phyloP scores from a whole-genome alignment of 106 monocot genomes.

The Apostasia shenzhenica region DNA sequence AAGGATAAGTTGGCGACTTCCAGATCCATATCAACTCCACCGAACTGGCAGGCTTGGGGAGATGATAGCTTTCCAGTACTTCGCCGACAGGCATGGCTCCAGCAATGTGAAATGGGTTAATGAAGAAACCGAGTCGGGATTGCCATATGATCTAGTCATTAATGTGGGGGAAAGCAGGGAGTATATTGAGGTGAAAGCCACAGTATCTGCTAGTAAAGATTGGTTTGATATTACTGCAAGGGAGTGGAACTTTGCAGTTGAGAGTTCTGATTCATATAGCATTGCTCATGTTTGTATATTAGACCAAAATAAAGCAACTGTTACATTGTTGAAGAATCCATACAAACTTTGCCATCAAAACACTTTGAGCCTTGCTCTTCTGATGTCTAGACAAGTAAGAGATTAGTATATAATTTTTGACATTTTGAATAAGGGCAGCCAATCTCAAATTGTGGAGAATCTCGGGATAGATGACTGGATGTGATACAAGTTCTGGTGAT shows the following conservation, averaged over 20 bases:
- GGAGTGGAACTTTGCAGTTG: slow-evolving; percentile 84
- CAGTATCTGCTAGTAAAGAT: slow-evolving; percentile 55
- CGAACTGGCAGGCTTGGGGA: slow-evolving; percentile 74
- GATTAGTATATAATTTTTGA: too few relatives aligned
- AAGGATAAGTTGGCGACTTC: slow-evolving; percentile 7
- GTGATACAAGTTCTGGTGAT: too few relatives aligned
- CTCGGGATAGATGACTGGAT: too few relatives aligned
- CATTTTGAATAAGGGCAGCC: too few relatives aligned
- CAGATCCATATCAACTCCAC: slow-evolving; percentile 19
- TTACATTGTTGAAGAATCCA: slow-evolving; percentile 71
- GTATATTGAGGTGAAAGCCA: slow-evolving; percentile 93
- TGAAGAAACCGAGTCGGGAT: slow-evolving; percentile 65
- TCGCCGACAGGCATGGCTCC: slow-evolving; percentile 39
- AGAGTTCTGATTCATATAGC: slow-evolving; percentile 66
- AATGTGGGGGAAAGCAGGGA: slow-evolving; percentile 35
- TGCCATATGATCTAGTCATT: slow-evolving; percentile 78
- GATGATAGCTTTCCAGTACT: slow-evolving; percentile 56
- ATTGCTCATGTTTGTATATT: slow-evolving; percentile 59
- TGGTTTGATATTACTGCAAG: slow-evolving; percentile 69
- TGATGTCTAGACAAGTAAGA: slow-evolving; percentile 31
- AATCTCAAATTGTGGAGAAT: too few relatives aligned
- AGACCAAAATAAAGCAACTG: slow-evolving; percentile 34
- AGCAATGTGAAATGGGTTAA: slow-evolving; percentile 83
- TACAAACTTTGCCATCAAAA: slow-evolving; percentile 53
- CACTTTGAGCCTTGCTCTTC: slow-evolving; percentile 46